Evolutionary conservation across 2,329 filamentous ascomycete species (phyloP).

Genomic region (Aspergillus sp.): DNA sequence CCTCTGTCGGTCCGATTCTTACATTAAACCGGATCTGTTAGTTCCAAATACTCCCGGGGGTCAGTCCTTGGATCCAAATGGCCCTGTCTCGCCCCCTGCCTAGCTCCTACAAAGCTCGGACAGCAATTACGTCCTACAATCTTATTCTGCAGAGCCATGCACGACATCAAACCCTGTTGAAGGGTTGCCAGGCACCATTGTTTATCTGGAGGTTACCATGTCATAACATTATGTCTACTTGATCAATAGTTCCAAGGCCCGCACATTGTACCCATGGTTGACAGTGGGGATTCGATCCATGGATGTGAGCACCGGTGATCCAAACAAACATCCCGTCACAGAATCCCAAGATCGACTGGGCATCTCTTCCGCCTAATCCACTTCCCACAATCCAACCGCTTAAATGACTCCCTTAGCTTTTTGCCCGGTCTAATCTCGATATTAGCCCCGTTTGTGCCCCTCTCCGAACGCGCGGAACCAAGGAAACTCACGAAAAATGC

Average conservation of each 20-base stretch:
- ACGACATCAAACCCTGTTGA: not conserved
- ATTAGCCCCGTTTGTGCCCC: not conserved
- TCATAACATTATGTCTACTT: not conserved
- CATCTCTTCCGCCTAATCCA: not conserved
- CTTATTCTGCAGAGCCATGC: not conserved
- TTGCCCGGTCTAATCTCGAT: constrained; percentile 29
- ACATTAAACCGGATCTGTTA: not conserved
- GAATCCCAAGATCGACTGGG: not conserved
- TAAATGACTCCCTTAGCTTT: constrained; percentile 27
- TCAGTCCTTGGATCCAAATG: not conserved
- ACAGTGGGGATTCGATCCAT: constrained; percentile 16
- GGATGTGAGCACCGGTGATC: not conserved
- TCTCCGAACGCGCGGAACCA: not conserved
- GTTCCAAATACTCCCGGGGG: not conserved
- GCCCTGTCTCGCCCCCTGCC: not conserved
- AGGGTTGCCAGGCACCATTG: not conserved
- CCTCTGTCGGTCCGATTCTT: not conserved
- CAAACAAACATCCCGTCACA: constrained; percentile 18
- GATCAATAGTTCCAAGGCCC: not conserved
- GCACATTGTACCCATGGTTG: not conserved
- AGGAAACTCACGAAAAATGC: constrained; percentile 54
- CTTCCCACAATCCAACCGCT: not conserved
- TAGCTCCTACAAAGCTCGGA: not conserved
- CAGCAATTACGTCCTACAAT: too few species aligned
- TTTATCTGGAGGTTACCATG: not conserved